These are phyloP conservation scores for Sugiyamaella grinbergsii DNA, from an alignment of 1,139 yeast species.

Conservation along the genomic window DNA sequence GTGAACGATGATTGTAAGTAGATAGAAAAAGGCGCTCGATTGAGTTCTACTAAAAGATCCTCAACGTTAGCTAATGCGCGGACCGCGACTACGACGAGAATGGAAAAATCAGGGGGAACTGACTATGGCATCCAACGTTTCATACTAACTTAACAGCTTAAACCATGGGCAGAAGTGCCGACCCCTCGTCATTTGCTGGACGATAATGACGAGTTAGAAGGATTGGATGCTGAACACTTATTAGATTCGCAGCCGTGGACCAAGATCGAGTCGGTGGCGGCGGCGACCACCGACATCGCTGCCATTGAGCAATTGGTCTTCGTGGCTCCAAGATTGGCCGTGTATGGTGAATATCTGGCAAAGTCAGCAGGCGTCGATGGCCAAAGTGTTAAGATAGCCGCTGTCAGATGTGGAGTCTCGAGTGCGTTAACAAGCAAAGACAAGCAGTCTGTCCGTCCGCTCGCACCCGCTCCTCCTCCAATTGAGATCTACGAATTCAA, in stretches of 20 bases:
- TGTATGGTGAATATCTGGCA: slow-evolving; percentile 23
- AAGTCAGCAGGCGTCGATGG: background rate
- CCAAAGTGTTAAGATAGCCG: slow-evolving; percentile 20
- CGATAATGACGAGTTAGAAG: slow-evolving; percentile 50
- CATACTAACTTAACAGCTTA: slow-evolving; percentile 41
- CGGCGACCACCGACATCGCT: background rate
- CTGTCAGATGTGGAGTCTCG: slow-evolving; percentile 23
- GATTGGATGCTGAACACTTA: slow-evolving; percentile 30
- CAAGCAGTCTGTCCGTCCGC: background rate
- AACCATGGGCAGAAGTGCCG: slow-evolving; percentile 57
- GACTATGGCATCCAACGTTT: too few relatives aligned
- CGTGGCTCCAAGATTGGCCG: slow-evolving; percentile 29
- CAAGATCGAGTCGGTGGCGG: slow-evolving; percentile 17
- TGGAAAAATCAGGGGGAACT: slow-evolving; percentile 3
- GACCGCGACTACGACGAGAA: background rate
- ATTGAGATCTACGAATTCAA: slow-evolving; percentile 22
- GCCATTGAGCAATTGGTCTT: slow-evolving; percentile 25
- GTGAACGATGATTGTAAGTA: slow-evolving; percentile 22
- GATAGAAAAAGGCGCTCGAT: too few relatives aligned
- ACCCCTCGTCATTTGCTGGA: slow-evolving; percentile 56
- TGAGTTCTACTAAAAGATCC: too few relatives aligned
- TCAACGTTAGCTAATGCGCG: background rate
- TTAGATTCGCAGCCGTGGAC: slow-evolving; percentile 30
- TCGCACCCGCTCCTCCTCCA: background rate
- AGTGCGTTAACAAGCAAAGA: background rate